These are phyloP conservation scores for Verticillium zaregamsianum DNA, from an alignment of 2,329 filamentous ascomycete genomes.

Conservation along the genomic window DNA sequence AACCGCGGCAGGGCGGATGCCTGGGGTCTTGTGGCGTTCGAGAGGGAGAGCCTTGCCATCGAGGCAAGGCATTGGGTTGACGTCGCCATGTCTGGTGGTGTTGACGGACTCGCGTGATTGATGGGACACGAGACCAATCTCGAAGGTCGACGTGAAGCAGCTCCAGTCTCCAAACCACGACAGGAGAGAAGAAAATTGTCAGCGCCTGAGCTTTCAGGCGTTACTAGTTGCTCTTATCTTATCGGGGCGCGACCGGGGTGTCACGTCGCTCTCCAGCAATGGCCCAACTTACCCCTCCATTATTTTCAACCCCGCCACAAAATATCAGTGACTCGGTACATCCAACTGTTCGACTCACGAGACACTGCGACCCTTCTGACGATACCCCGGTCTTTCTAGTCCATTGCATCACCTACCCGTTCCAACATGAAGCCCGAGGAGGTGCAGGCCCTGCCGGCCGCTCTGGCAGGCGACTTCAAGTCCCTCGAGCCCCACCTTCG, in stretches of 20 bases:
- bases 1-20: slow-evolving; percentile 42
- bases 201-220: slow-evolving; percentile 6
- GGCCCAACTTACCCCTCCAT: slow-evolving; percentile 6
- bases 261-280: neutral
- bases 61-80: slow-evolving; percentile 51
- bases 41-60: slow-evolving; percentile 45
- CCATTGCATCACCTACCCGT: slow-evolving; percentile 3
- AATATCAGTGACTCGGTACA: slow-evolving; percentile 6
- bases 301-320: slow-evolving; percentile 17
- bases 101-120: neutral
- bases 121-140: neutral
- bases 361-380: slow-evolving; percentile 3
- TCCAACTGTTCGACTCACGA: slow-evolving; percentile 10
- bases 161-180: neutral
- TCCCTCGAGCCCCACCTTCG: slow-evolving; percentile 69
- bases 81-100: slow-evolving; percentile 40
- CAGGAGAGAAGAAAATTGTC: slow-evolving; percentile 5
- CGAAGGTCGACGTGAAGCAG: neutral
- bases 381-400: slow-evolving; percentile 1
- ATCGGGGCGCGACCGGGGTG: neutral
- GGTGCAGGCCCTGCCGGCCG: slow-evolving; percentile 45
- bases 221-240: slow-evolving; percentile 22
- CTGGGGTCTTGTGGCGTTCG: slow-evolving; percentile 36
- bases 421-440: slow-evolving; percentile 53
- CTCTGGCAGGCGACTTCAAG: slow-evolving; percentile 70